Conservation (phyloP, 139 green algal species). For the Coelastrella sp. region DNA sequence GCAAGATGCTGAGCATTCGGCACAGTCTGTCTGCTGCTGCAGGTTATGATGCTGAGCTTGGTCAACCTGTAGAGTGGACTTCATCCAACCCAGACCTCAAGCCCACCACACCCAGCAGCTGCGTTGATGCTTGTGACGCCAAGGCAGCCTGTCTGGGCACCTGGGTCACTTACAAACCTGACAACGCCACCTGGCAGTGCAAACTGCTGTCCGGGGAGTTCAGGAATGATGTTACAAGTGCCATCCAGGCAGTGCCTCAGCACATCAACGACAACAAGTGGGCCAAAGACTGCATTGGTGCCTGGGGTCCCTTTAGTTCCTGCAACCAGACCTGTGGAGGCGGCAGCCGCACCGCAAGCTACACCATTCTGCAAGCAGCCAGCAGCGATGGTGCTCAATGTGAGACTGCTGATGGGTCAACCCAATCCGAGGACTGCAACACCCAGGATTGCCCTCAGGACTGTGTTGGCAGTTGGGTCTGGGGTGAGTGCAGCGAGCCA, state of each 20-base stretch:
- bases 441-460: not conserved
- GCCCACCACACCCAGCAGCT: not conserved
- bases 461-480: not conserved
- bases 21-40: not conserved
- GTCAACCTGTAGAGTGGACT: not conserved
- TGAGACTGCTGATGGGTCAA: not conserved
- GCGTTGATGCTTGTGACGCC: constrained; percentile 6
- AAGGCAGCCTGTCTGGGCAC: not conserved
- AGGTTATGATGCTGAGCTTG: not conserved
- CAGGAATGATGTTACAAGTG: not conserved
- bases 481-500: not conserved
- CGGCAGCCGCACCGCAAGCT: not conserved
- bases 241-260: not conserved
- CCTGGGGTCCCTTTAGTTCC: not conserved
- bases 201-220: constrained; percentile 10
- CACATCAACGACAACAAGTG: not conserved
- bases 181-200: not conserved
- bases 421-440: not conserved
- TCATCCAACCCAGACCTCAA: not conserved
- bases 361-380: not conserved
- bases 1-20: no score
- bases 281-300: not conserved
- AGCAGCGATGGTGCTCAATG: not conserved
- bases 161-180: not conserved
- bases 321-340: not conserved